These are phyloP conservation scores for Quercus berberidifolia DNA, from an alignment of 306 rosid species.

Conservation along the genomic window DNA sequence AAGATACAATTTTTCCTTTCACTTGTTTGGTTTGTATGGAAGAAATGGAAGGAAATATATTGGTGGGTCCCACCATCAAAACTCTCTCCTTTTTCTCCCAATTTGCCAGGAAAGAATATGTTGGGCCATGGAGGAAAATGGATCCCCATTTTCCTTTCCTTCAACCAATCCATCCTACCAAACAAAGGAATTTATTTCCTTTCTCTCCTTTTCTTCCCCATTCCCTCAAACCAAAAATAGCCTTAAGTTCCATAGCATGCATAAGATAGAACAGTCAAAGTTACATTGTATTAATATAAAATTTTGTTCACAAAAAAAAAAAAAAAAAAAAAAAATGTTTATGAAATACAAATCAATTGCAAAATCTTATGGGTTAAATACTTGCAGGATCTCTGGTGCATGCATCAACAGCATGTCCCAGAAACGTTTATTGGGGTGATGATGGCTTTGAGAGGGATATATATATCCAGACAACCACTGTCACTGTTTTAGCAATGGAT, in stretches of 20 bases:
- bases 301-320: not conserved
- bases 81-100: too few species aligned
- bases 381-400: conserved; percentile 55
- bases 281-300: not conserved
- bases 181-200: too few species aligned
- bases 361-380: not conserved
- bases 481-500: conserved; percentile 97
- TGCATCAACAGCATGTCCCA: conserved; percentile 58
- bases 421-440: conserved; percentile 71
- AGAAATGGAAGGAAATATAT: too few species aligned
- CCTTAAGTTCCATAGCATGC: not conserved
- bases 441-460: conserved; percentile 94
- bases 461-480: conserved; percentile 66
- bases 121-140: too few species aligned
- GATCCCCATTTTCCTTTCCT: too few species aligned
- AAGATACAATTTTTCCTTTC: too few species aligned
- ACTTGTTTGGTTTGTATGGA: too few species aligned
- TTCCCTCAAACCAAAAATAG: too few species aligned
- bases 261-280: not conserved
- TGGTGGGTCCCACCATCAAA: too few species aligned
- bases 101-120: too few species aligned
- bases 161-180: too few species aligned
- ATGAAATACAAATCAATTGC: not conserved
- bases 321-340: not conserved
- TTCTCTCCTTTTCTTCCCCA: too few species aligned